Conservation (phyloP, 768 basidiomycete genomes). For the Leucosporidium scottii region DNA sequence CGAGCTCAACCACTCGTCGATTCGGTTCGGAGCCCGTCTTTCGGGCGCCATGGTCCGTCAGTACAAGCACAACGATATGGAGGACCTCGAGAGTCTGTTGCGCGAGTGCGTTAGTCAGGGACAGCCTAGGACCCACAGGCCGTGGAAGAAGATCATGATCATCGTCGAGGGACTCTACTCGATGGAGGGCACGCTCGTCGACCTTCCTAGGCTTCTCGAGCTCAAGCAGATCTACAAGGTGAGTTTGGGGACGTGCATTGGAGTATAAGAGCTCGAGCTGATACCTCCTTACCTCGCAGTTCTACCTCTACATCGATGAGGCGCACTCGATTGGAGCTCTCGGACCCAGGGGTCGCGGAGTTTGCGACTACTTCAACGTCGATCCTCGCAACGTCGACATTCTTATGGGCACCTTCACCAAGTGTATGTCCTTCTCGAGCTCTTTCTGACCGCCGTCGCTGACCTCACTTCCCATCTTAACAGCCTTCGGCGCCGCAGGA, state of each 20-base stretch:
- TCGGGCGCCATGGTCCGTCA: conserved; percentile 81
- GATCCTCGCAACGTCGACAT: conserved; percentile 76
- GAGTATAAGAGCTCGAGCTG: too few relatives aligned
- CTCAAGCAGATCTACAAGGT: conserved; percentile 96
- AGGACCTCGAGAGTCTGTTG: conserved; percentile 66
- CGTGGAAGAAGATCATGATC: conserved; percentile 96
- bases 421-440: conserved; percentile 36
- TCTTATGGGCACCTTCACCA: conserved; percentile 97
- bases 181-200: conserved; percentile 94
- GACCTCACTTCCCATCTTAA: background rate
- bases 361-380: conserved; percentile 86
- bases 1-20: conserved; percentile 91
- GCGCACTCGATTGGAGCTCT: conserved; percentile 96
- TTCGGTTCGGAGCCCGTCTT: conserved; percentile 82
- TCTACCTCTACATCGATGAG: conserved; percentile 92
- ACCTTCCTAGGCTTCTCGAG: conserved; percentile 72
- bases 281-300: conserved; percentile 49
- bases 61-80: conserved; percentile 98
- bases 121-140: conserved; percentile 93
- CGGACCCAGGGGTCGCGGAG: conserved; percentile 88
- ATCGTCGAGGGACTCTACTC: conserved; percentile 94
- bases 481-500: conserved; percentile 77
- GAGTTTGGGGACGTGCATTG: conserved; percentile 24
- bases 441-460: background rate
- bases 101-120: conserved; percentile 92